phyloP scores from a whole-genome alignment of 331 rosid species.

The Pyrus hybrid region DNA sequence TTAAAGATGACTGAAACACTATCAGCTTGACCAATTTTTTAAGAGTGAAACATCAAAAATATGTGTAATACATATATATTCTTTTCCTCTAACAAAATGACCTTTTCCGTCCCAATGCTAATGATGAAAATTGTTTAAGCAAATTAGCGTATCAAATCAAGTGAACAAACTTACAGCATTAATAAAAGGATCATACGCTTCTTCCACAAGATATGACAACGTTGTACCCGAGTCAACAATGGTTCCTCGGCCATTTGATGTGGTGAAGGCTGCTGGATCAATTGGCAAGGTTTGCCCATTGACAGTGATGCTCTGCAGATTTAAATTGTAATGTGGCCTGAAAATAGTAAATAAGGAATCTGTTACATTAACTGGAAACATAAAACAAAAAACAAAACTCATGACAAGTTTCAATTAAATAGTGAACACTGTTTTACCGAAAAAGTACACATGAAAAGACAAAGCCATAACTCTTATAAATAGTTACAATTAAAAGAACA shows the following conservation, averaged over 20 bases:
- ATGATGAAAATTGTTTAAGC: neutral
- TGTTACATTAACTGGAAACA: constrained; percentile 18
- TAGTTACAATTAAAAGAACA: neutral
- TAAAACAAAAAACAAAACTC: neutral
- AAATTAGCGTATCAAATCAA: neutral
- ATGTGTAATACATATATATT: no score
- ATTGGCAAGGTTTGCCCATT: constrained; percentile 68
- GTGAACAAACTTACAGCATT: constrained; percentile 56
- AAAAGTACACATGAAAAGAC: no score
- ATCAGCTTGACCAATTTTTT: neutral
- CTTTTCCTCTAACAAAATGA: neutral
- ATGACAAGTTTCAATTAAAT: no score
- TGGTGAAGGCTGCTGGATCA: constrained; percentile 64
- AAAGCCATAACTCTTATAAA: no score
- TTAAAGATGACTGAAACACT: neutral
- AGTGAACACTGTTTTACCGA: no score
- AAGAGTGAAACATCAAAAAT: neutral
- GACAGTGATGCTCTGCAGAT: constrained; percentile 81
- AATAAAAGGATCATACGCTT: constrained; percentile 84
- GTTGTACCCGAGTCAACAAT: constrained; percentile 94
- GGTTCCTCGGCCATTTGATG: constrained; percentile 71
- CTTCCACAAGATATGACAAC: constrained; percentile 79
- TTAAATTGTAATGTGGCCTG: constrained; percentile 95
- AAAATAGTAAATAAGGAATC: constrained; percentile 13
- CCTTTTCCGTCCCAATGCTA: neutral